phyloP scores from a whole-genome alignment of 1,284 basidiomycete genomes.

The Erythrobasidium hasegawianum region DNA sequence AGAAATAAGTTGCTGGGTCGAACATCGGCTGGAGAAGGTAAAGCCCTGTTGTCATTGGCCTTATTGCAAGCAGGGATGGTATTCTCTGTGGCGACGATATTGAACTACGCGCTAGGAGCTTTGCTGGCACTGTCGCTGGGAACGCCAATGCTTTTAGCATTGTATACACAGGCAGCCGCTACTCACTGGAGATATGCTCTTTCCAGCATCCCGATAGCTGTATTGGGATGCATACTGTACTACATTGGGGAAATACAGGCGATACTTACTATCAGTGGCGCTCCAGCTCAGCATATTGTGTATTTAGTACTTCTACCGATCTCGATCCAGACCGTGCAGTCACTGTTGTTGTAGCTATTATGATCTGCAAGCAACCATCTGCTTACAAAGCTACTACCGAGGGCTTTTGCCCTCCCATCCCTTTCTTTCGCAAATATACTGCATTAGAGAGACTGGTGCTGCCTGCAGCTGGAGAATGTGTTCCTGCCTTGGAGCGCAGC shows the following conservation, averaged over 20 bases:
- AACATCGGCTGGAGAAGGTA: too few species aligned
- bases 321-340: neutral
- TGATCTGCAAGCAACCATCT: too few species aligned
- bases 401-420: too few species aligned
- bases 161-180: neutral
- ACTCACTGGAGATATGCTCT: neutral
- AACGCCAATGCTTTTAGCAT: slow-evolving; percentile 24
- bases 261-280: neutral
- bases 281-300: neutral
- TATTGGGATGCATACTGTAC: neutral
- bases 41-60: slow-evolving; percentile 61
- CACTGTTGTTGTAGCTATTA: too few species aligned
- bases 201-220: neutral
- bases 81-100: slow-evolving; percentile 74
- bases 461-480: too few species aligned
- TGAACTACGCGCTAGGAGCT: slow-evolving; percentile 56
- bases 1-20: slow-evolving; percentile 42
- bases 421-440: too few species aligned
- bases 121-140: slow-evolving; percentile 41
- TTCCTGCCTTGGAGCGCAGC: too few species aligned
- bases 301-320: neutral
- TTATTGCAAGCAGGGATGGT: slow-evolving; percentile 74
- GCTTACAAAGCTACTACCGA: too few species aligned
- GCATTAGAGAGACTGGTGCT: too few species aligned
- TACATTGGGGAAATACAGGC: neutral